Evolutionary conservation across 768 basidiomycete species (phyloP), one percentile per base, ranked within the genome.

Genomic region (Tephrocybe rancida): DNA sequence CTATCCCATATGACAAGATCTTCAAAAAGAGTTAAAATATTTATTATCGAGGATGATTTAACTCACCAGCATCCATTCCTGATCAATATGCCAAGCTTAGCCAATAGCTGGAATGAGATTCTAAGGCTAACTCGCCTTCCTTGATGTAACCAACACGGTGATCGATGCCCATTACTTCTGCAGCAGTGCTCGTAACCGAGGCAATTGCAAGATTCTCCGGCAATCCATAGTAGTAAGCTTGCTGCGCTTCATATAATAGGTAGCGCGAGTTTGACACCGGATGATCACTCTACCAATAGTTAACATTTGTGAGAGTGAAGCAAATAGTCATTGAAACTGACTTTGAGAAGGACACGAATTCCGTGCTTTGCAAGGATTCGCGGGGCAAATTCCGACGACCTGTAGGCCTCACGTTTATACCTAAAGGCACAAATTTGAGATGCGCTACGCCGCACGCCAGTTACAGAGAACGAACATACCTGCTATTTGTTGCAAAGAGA

Each of bases 1-100:
- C 84, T 86, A 57, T 91, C 89, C 88, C 88, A 91, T 2, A 93
- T 74, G 26, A 93, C 87, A 30, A 94, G 56, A 69, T 95, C 90
- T 88, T 55, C 7, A 26, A 5, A 16, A 19, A 9, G 16, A 32
- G 26, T 5, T 32, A 45, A 41, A 13, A 5, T 39, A 13, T 25
- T 42, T 10, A 10, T 43, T 47, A 38, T 26, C 26, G 5, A 24
- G 14, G 37, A 38, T 1, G 6, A 7, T 26, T 44, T 52, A 5
- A 65, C 67, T 59, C 63, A 81, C 83, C 90, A 52, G 90, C 90
- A 69, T 92, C 90, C 72, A 86, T 91, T 10, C 89, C 87, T 83
- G 24, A 27, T 3, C 3, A 67, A 24, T 22, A 9, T 5, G n/a
- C 37, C 11, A 10, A 38, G 8, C 37, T 38, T 7, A 22, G 13